Conservation (phyloP, 2,329 filamentous ascomycete genomes). For the Emergomyces africanus region DNA sequence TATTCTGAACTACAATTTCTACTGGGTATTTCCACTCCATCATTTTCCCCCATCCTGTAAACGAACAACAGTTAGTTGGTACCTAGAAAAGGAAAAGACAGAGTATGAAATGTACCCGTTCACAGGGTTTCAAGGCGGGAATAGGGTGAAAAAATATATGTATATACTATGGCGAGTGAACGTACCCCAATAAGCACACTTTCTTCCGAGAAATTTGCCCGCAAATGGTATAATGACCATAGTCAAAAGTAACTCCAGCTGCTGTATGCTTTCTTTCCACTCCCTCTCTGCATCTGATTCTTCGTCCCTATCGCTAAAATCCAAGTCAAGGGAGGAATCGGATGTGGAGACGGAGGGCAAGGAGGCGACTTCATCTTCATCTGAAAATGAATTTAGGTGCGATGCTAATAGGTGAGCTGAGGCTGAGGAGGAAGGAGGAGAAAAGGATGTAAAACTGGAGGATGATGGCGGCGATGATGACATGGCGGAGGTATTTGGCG, state of each 20-base stretch:
- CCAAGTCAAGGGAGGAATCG: conserved; percentile 36
- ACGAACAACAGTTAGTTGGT: conserved; percentile 6
- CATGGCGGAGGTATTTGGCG: conserved; percentile 14
- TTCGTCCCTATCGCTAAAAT: conserved; percentile 43
- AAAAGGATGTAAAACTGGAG: conserved; percentile 8
- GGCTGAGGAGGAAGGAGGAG: conserved; percentile 20
- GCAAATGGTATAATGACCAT: conserved; percentile 92
- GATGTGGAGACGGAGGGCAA: conserved; percentile 29
- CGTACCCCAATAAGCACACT: conserved; percentile 90
- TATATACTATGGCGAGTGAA: neutral
- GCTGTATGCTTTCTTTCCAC: conserved; percentile 89
- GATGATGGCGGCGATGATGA: conserved; percentile 17
- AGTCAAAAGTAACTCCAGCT: conserved; percentile 80
- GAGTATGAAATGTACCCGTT: conserved; percentile 11
- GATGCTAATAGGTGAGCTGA: conserved; percentile 30
- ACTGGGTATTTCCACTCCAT: conserved; percentile 92
- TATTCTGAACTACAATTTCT: conserved; percentile 52
- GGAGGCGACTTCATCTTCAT: conserved; percentile 27
- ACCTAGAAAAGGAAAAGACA: neutral
- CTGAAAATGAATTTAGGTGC: conserved; percentile 18
- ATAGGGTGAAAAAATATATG: neutral
- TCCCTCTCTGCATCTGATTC: conserved; percentile 82
- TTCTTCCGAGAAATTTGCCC: conserved; percentile 89
- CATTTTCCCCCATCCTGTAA: conserved; percentile 72
- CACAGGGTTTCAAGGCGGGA: neutral